A percentile compares a stretch with the other conserved stretches of the same genome.
Conservation (phyloP, 2,329 filamentous ascomycete genomes). For the Calonectria pseudoturangicola region DNA sequence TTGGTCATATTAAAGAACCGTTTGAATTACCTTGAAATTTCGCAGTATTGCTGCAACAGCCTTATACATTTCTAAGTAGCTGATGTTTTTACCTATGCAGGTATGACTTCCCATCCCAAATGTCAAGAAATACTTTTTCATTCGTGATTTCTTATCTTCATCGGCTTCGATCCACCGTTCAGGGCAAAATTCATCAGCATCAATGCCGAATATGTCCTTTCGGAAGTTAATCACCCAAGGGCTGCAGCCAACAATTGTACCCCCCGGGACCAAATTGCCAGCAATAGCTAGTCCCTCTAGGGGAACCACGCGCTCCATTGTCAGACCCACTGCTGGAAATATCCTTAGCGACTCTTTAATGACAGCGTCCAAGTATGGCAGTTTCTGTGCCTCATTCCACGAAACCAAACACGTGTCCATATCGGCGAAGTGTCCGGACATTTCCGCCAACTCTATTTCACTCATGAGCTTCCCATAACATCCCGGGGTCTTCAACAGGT, state of each 20-base stretch:
- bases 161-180: background rate
- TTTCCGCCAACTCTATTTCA: background rate
- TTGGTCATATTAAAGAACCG: too few species aligned
- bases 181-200: background rate
- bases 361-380: conserved; percentile 1
- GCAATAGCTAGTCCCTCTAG: background rate
- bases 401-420: background rate
- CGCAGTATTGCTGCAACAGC: background rate
- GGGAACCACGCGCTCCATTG: background rate
- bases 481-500: background rate
- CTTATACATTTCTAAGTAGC: conserved; percentile 4
- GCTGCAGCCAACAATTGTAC: background rate
- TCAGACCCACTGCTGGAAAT: background rate
- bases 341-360: conserved; percentile 2
- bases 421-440: background rate
- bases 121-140: conserved; percentile 1
- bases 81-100: conserved; percentile 1
- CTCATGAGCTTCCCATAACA: background rate
- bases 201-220: background rate
- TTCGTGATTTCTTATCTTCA: background rate
- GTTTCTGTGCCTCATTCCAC: conserved; percentile 1
- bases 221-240: conserved; percentile 7
- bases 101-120: conserved; percentile 4
- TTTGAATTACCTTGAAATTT: background rate
- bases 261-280: background rate